Evolutionary conservation across 148 eudicot genomes (phyloP), one percentile per base, ranked within the genome.

Genomic region (Diospyros kaki): DNA sequence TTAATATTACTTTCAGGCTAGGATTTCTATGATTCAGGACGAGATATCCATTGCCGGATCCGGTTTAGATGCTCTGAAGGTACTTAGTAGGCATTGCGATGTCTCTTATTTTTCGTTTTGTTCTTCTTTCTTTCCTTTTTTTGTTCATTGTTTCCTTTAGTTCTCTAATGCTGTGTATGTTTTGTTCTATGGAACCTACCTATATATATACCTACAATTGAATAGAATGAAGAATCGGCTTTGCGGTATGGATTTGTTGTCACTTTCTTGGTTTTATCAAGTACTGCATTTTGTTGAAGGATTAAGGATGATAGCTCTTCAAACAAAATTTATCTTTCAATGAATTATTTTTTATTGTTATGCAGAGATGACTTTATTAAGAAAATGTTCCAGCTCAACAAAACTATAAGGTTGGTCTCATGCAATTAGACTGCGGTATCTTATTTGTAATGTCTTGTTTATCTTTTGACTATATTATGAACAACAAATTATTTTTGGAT

Each of bases 321-420:
- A 18, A 4, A 15, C n/a, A 48, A 48, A 48, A 48, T 48, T 2
- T 10, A 8, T 46, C 46, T 62, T 40, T 63, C 56, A 14, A 66
- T 58, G 8, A 13, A 39, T 59, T 46, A 48, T 42, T 3, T 60
- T 48, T 7, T 50, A 65, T 43, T 39, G 53, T 48, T 64, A 13
- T 73, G 81, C 89, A 93, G 98, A 76, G 94, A 88, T 81, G 92
- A 83, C 60, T 93, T 93, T 65, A 89, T 91, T 67, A 68, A 71
- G 58, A 81, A 83, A 80, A 87, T 91, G 94, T 78, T 86, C 55
- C 80, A 81, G 68, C 84, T 93, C 80, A 93, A 91, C 71, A 73
- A 77, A 67, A 50, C 81, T 78, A 89, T 89, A 81, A 89, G 96
- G 94, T 89, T 72, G 43, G 81, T 85, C 71, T 56, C 46, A 3